Percentiles rank a stretch among this genome's conserved stretches.
These are phyloP conservation scores for Leavenworthia alabamica DNA, from an alignment of 345 rosid species.

Conservation along the genomic window DNA sequence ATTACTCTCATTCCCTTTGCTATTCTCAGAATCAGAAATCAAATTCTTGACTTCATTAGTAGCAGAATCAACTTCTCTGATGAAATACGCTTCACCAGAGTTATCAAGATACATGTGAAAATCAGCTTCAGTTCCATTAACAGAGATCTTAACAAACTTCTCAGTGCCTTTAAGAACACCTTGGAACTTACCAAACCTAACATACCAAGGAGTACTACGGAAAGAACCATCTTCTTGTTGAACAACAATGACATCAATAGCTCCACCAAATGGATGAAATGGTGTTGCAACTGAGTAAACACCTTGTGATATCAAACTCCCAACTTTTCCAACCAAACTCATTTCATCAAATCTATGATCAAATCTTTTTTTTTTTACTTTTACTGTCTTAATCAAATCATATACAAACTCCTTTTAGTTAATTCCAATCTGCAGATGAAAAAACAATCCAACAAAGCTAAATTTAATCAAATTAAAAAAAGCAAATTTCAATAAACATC, in stretches of 20 bases:
- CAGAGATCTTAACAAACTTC: constrained; percentile 68
- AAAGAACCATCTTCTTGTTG: constrained; percentile 80
- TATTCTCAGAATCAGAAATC: constrained; percentile 13
- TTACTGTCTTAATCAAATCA: constrained; percentile 17
- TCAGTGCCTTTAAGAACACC: constrained; percentile 87
- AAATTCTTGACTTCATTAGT: constrained; percentile 16
- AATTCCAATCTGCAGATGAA: constrained; percentile 19
- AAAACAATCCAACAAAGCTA: constrained; percentile 22
- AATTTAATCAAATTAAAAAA: background rate
- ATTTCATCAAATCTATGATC: constrained; percentile 34
- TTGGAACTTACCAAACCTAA: constrained; percentile 90
- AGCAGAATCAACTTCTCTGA: constrained; percentile 57
- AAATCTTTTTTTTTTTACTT: background rate
- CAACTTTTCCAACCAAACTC: constrained; percentile 86
- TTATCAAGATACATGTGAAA: constrained; percentile 92
- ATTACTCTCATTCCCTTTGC: no score
- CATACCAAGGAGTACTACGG: constrained; percentile 88
- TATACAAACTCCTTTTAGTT: background rate
- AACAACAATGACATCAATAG: constrained; percentile 86
- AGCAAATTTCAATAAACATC: background rate
- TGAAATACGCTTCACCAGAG: constrained; percentile 88
- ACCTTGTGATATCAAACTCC: constrained; percentile 78
- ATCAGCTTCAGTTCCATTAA: constrained; percentile 68
- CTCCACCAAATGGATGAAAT: constrained; percentile 95
- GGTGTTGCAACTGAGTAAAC: constrained; percentile 91